phyloP scores from a whole-genome alignment of 371 early-diverging fungal species.

The Lichtheimia hyalospora region DNA sequence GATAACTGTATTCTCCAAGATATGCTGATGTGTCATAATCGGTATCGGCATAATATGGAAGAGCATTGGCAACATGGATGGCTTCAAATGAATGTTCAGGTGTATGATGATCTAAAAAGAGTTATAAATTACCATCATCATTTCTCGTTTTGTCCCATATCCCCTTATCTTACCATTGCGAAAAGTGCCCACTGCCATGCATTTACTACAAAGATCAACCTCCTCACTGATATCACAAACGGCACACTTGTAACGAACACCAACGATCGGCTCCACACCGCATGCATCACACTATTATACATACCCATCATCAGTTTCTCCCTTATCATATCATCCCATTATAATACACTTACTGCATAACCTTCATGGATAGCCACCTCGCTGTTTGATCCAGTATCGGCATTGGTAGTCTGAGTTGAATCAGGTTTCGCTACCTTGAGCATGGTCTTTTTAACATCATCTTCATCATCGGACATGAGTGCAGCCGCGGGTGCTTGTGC shows the following conservation, averaged over 20 bases:
- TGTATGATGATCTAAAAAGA: constrained; percentile 45
- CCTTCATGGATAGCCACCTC: constrained; percentile 52
- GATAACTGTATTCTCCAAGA: constrained; percentile 53
- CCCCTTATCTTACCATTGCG: constrained; percentile 38
- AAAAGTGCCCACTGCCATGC: constrained; percentile 47
- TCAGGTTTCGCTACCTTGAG: constrained; percentile 26
- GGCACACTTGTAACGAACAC: constrained; percentile 59
- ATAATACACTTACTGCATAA: constrained; percentile 49
- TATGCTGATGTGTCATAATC: constrained; percentile 47
- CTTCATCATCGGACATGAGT: constrained; percentile 65
- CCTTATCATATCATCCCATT: background rate
- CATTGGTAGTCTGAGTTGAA: background rate
- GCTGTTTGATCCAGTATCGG: background rate
- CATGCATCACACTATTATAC: constrained; percentile 57
- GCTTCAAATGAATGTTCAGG: constrained; percentile 49
- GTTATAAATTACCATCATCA: background rate
- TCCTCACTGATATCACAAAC: constrained; percentile 58
- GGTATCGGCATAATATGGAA: constrained; percentile 51
- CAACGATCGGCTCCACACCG: constrained; percentile 63
- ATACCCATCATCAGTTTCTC: constrained; percentile 1
- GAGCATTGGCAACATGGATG: constrained; percentile 38
- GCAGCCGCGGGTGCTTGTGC: constrained; percentile 54
- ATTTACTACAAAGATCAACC: constrained; percentile 51
- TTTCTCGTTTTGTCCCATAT: background rate
- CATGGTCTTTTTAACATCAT: constrained; percentile 60